Evolutionary conservation across 2,329 filamentous ascomycete genomes (phyloP).

Genomic region (Cladosporium phlei): DNA sequence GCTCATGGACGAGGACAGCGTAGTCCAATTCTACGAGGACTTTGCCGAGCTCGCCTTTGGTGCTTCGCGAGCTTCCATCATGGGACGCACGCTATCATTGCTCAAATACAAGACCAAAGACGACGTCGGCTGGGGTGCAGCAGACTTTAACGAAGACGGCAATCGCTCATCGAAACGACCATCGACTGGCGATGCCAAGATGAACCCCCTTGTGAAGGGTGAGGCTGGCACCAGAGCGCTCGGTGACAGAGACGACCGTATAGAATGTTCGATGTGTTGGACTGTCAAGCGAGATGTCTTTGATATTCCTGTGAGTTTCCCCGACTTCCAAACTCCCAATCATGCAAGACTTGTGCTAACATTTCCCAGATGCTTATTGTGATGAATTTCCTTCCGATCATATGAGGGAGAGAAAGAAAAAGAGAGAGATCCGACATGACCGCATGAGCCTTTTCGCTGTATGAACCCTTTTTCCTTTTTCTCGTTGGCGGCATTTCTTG

Average conservation of each 20-base stretch:
- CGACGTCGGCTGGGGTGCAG: slow-evolving; percentile 37
- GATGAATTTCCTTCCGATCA: slow-evolving; percentile 58
- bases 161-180: slow-evolving; percentile 25
- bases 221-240: slow-evolving; percentile 77
- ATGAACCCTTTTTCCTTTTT: no score
- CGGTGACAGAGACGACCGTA: slow-evolving; percentile 76
- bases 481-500: neutral
- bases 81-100: slow-evolving; percentile 69
- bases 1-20: slow-evolving; percentile 86
- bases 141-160: slow-evolving; percentile 44
- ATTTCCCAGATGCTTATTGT: slow-evolving; percentile 72
- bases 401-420: slow-evolving; percentile 1
- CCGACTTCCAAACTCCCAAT: no score
- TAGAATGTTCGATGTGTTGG: slow-evolving; percentile 95
- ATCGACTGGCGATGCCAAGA: slow-evolving; percentile 18
- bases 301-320: slow-evolving; percentile 65
- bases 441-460: no score
- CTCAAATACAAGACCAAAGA: slow-evolving; percentile 84
- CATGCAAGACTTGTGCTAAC: neutral
- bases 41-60: slow-evolving; percentile 90
- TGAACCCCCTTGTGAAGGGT: slow-evolving; percentile 43
- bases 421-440: no score
- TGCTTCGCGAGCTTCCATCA: slow-evolving; percentile 79
- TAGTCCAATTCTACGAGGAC: slow-evolving; percentile 92
- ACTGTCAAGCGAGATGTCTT: slow-evolving; percentile 95